Conservation (phyloP, 2,329 filamentous ascomycete species). For the Lizonia empirigonia region DNA sequence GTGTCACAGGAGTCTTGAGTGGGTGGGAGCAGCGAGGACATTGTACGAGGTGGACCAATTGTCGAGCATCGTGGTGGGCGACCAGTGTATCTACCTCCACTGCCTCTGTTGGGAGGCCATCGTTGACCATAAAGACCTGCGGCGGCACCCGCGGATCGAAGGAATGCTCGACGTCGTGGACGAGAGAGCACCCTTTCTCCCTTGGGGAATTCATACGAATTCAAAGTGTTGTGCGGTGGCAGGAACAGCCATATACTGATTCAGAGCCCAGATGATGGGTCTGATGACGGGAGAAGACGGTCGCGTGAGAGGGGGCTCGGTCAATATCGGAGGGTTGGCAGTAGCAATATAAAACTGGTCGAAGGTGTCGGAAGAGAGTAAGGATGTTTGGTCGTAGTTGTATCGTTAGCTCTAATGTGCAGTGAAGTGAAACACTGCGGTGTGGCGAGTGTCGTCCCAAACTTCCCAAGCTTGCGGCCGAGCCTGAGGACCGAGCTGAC, state of each 20-base stretch:
- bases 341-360: not conserved
- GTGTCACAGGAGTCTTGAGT: slow-evolving; percentile 70
- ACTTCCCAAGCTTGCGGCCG: slow-evolving; percentile 5
- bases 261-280: slow-evolving; percentile 9
- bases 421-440: slow-evolving; percentile 13
- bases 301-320: slow-evolving; percentile 12
- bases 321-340: not conserved
- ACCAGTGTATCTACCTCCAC: slow-evolving; percentile 49
- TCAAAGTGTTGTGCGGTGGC: slow-evolving; percentile 19
- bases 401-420: slow-evolving; percentile 2
- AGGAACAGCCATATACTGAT: slow-evolving; percentile 31
- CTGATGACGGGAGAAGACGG: slow-evolving; percentile 8
- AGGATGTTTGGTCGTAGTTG: not conserved
- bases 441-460: slow-evolving; percentile 8
- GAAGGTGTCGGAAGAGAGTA: not conserved
- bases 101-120: slow-evolving; percentile 44
- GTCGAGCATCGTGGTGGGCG: slow-evolving; percentile 62
- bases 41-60: slow-evolving; percentile 75
- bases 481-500: slow-evolving; percentile 24
- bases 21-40: slow-evolving; percentile 75
- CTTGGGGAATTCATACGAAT: slow-evolving; percentile 48
- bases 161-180: slow-evolving; percentile 41
- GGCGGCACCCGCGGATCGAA: slow-evolving; percentile 33
- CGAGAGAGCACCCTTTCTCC: slow-evolving; percentile 41
- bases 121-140: slow-evolving; percentile 51